These are phyloP conservation scores for Suillus americanus DNA, from an alignment of 768 basidiomycete species.

Conservation along the genomic window DNA sequence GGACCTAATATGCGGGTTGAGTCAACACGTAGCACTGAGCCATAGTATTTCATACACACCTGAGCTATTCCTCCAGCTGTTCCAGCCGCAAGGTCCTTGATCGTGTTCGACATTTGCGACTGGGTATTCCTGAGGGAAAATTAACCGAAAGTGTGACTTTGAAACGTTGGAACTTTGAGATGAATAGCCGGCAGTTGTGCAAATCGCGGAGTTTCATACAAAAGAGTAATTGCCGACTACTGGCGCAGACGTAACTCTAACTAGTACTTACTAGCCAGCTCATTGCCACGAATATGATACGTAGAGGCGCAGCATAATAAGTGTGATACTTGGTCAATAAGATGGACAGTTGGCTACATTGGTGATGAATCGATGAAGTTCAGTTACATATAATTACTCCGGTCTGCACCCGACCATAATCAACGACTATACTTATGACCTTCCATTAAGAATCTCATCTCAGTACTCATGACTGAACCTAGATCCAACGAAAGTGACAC, in stretches of 20 bases:
- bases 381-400: neutral
- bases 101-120: slow-evolving; percentile 49
- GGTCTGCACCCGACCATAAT: neutral
- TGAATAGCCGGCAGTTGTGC: neutral
- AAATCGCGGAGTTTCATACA: slow-evolving; percentile 20
- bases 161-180: neutral
- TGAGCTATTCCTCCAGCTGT: slow-evolving; percentile 91
- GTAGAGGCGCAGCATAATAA: neutral
- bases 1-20: slow-evolving; percentile 48
- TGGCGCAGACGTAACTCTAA: neutral
- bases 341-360: neutral
- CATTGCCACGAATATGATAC: neutral
- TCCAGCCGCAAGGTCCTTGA: slow-evolving; percentile 87
- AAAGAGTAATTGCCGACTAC: slow-evolving; percentile 5
- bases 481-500: neutral
- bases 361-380: neutral
- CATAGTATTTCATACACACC: slow-evolving; percentile 40
- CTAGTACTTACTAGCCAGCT: neutral
- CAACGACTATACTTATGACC: neutral
- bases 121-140: slow-evolving; percentile 13
- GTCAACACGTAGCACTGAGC: neutral
- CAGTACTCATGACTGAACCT: neutral
- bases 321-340: neutral
- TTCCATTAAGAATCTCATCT: neutral
- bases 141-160: neutral